Base-by-base conservation (phyloP, 768 basidiomycete species). In the Naganishia friedmannii region DNA sequence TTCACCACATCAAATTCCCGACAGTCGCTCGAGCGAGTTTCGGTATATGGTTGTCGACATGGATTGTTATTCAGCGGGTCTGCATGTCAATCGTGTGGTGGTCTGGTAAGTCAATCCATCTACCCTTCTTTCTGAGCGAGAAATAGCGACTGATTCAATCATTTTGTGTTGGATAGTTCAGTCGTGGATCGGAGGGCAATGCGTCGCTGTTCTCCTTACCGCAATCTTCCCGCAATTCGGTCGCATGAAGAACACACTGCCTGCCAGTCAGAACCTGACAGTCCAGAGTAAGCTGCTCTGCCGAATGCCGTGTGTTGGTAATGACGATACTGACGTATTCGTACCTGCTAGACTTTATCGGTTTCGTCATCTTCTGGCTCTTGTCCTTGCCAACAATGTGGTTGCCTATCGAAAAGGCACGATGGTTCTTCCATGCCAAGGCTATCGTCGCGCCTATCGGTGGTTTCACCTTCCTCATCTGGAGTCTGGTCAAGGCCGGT, bases 351-450 rank as follows among this genome's bases (percentile, higher is more conserved):
- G 66, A 55, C 7, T 55, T 51, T 28, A 45, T 68, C 17, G 87
- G 87, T 73, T 93, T 93, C 86, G 88, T 93, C 84, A 83, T 93
- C 69, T 93, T 92, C 84, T 92, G 90, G 88, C 82, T 91, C 31
- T 84, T 90, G 46, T 89, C 87, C 37, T 85, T 92, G 34, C 90
- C 89, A 10, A 87, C 88, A 21, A 88, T 91, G 74, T 91, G 88
- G 88, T 88, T 90, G 73, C 90, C 89, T 13, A 87, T 91, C 57
- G 90, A 92, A 83, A 85, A 88, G 76, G 88, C 78, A 28, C 67
- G 77, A 51, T 89, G 90, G 78, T 84, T 92, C 68, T 92, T 93
- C 84, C 88, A 88, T 4, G 75, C 88, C 74, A 93, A 92, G 79
- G 87, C 89, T 3, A 83, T 90, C 72, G 83, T 92, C 53, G 74